Evolutionary conservation across 1,139 yeast species (phyloP), one percentile per base, ranked within the genome.

Genomic region (Candida neerlandica): DNA sequence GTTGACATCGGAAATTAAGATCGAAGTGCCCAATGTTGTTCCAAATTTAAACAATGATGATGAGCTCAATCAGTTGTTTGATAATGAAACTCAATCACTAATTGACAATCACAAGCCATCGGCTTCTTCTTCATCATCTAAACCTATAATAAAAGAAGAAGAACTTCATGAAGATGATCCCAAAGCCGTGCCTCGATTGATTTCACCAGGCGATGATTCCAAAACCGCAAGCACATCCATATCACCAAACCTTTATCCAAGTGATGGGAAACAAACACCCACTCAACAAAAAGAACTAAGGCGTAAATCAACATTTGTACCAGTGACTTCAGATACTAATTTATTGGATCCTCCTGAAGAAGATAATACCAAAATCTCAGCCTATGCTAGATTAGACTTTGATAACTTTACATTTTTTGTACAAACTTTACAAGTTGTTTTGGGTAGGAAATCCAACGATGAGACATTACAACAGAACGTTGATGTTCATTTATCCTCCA

Each of bases 321-420:
- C 66, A 7, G 56, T 67, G 21, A 45, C 23, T 16, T 27, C 43
- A 23, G 43, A 41, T 21, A 39, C 39, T 12, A 27, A 37, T 16
- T 32, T 37, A 23, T 21, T 45, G 19, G 46, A 44, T 10, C 35
- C 45, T 7, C n/a, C 26, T 16, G 44, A 43, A 30, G 53, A 65
- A 26, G 52, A 58, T 3, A 66, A 63, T 19, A 66, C 89, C 5
- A 79, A 83, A 52, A 89, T 94, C 11, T 87, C 92, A 9, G 99
- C 99, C 1, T 94, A 94, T 65, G 99, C 99, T 1, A 78, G 97
- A 57, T 71, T 94, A 40, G 98, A 94, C 65, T 94, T 94, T 67
- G 96, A 89, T 53, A 85, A 90, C 56, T 92, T 86, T 65, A 90
- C 96, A 3, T 94, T 95, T 66, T 94, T 91, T 60, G 97, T 94